Evolutionary conservation across 148 eudicot genomes (phyloP).

Genomic region (Cornus suecica): DNA sequence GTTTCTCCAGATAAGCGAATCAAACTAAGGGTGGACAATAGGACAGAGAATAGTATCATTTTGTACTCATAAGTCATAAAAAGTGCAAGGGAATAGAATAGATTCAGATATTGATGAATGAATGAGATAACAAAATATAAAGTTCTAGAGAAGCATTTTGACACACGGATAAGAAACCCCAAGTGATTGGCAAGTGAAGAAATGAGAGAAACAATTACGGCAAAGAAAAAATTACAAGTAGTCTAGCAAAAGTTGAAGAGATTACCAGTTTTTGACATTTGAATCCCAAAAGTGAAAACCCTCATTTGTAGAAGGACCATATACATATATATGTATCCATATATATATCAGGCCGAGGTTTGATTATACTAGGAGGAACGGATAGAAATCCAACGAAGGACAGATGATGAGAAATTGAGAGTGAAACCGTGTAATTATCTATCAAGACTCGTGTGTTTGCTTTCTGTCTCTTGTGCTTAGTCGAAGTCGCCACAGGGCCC

Average conservation of each 20-base stretch:
- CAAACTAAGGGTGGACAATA: neutral
- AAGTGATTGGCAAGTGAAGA: neutral
- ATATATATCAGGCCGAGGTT: neutral
- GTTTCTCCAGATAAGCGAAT: neutral
- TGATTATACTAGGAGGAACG: neutral
- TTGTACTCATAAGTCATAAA: neutral
- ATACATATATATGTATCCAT: too few species aligned
- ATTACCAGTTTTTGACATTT: conserved; percentile 14
- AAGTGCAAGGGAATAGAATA: conserved; percentile 14
- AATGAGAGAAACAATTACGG: neutral
- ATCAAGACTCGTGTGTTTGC: neutral
- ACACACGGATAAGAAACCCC: neutral
- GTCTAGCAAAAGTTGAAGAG: neutral
- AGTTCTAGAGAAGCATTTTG: conserved; percentile 1
- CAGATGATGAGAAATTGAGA: neutral
- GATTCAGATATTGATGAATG: conserved; percentile 10
- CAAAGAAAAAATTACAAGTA: neutral
- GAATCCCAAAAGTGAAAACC: conserved; percentile 12
- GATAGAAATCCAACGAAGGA: neutral
- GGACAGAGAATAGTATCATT: neutral
- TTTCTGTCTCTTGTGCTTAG: neutral
- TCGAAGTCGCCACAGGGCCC: neutral
- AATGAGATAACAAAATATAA: neutral
- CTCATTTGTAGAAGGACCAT: neutral
- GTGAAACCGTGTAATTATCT: neutral